Evolutionary conservation across 805 yeast species (phyloP), one percentile per base, ranked within the genome.

Genomic region (Metschnikowia matae): DNA sequence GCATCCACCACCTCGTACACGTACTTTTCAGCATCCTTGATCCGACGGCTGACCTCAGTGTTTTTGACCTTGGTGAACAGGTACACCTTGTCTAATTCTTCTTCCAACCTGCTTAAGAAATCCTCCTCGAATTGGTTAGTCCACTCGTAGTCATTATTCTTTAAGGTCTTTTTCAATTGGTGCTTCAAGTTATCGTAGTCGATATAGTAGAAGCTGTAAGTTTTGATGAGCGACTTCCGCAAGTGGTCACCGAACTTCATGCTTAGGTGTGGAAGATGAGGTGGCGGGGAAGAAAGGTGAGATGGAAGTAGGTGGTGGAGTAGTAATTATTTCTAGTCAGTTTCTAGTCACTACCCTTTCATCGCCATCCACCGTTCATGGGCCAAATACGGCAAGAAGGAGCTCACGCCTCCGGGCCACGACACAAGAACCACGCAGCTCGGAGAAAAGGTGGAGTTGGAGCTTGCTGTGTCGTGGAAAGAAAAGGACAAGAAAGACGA

Each of bases 191-290:
- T 96, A 70, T 92, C 97, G 64, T 92, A 92, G 47, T 89, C 80
- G 59, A 92, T 84, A 67, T 94, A 94, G 71, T 94, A 94, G 73
- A 86, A 89, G 58, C 85, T 81, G 70, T 91, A 91, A 68, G 89
- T 94, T 68, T 88, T 86, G 68, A 91, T 91, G 55, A 92, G 83
- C 48, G 96, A 87, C 58, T 87, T 84, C 66, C 89, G 84, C 60
- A 92, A 79, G 62, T 89, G 96, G 68, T 91, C 96, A 32, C 99
- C 99, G 63, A 94, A 94, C 79, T 91, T 92, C 97, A 94, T 94
- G 46, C 31, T 29, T 45, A 34, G 21, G 6, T 21, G 23, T 8
- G 32, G 11, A 26, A 26, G 29, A 26, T 17, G 33, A 15, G 3
- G 40, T 34, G 32, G 38, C n/a, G n/a, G 14, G 13, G 15, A 34